These are phyloP conservation scores for Cutaneotrichosporon sp. DNA, from an alignment of 1,284 basidiomycete genomes.

Conservation along the genomic window DNA sequence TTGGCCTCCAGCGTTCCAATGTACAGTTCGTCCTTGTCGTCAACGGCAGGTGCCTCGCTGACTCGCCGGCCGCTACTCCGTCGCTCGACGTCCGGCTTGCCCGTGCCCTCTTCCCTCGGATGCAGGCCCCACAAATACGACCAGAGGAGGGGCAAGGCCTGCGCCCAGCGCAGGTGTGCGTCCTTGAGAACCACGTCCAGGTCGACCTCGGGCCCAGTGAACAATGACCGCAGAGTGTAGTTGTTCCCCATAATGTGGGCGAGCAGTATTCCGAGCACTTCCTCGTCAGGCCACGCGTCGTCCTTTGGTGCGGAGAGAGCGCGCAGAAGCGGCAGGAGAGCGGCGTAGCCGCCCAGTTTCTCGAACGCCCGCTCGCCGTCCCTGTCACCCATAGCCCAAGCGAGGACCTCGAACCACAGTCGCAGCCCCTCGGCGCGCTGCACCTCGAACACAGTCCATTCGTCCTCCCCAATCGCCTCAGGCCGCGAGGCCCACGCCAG, in stretches of 20 bases:
- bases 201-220: slow-evolving; percentile 9
- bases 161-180: slow-evolving; percentile 23
- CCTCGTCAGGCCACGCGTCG: background rate
- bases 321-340: slow-evolving; percentile 19
- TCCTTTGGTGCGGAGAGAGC: slow-evolving; percentile 4
- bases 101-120: background rate
- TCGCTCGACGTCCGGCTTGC: no score
- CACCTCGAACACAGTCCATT: slow-evolving; percentile 39
- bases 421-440: slow-evolving; percentile 40
- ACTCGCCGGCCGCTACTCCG: no score
- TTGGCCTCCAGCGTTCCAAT: slow-evolving; percentile 1
- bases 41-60: no score
- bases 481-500: slow-evolving; percentile 23
- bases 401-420: slow-evolving; percentile 35
- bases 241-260: slow-evolving; percentile 41
- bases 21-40: background rate
- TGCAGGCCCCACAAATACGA: slow-evolving; percentile 30
- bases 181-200: slow-evolving; percentile 23
- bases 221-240: slow-evolving; percentile 34
- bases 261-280: slow-evolving; percentile 33
- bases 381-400: slow-evolving; percentile 35
- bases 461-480: slow-evolving; percentile 20
- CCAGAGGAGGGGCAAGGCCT: slow-evolving; percentile 33
- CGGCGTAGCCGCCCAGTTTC: slow-evolving; percentile 29
- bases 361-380: slow-evolving; percentile 27